Evolutionary conservation across 108 stramenopile genomes (phyloP), one percentile per base, ranked within the genome.

Genomic region (Cyclotella sp.): DNA sequence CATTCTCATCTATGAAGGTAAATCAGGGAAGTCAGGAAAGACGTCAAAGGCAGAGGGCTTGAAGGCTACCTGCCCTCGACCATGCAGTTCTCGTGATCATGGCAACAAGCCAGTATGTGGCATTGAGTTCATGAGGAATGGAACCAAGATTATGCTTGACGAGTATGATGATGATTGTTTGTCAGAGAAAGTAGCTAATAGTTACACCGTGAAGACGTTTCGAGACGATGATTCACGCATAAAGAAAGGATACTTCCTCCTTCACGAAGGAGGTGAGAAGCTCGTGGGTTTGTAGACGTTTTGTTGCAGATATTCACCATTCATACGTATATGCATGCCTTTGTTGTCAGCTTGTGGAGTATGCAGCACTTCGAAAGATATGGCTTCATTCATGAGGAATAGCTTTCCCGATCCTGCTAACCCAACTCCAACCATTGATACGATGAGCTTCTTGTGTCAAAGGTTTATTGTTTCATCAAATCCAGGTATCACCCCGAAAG

Each of bases 211-310:
- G 10, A 72, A 28, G 22, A 72, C 71, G 26, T 72, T 72, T 28
- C n/a, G n/a, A 0, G 30, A 72, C 46, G 43, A 60, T 24, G 26
- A 59, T 16, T 4, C 10, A 55, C 53, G 30, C 30, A 22, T 59
- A 4, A 43, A 47, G 58, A 18, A 21, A 44, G 71, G 71, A 3
- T 72, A 72, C 42, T 72, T 72, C 43, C 18, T 22, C 9, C 58
- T 72, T 45, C 71, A 72, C 42, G 57, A 72, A 61, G 71, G 71
- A 72, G 57, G 71, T 72, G 27, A 72, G 71, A 55, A 41, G 12
- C 13, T 58, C 22, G 19, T 13, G 13, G 13, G 0, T 46, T 3
- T 46, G 12, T 41, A 28, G 7, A 29, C 16, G 4, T 4, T 1
- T 68, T 9, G 18, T 68, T 49, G n/a, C 29, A 28, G 21, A 46